phyloP scores from a whole-genome alignment of 495 filamentous ascomycete genomes.

The Trichoderma asperelloides region DNA sequence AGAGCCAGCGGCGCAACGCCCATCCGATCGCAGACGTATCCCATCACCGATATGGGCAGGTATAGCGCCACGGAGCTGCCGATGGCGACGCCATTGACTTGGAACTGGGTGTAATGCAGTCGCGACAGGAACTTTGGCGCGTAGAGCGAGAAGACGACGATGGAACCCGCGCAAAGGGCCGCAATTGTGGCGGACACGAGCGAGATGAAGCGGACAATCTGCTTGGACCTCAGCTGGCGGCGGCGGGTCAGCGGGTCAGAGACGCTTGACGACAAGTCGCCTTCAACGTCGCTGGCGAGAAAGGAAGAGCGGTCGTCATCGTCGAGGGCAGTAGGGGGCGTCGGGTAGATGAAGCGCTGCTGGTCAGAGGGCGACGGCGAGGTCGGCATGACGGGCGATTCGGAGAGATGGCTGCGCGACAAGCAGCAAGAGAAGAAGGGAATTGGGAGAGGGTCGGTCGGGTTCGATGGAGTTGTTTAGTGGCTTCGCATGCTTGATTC shows the following conservation, averaged over 20 bases:
- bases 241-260: conserved; percentile 18
- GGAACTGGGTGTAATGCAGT: conserved; percentile 78
- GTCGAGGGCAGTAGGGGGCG: conserved; percentile 12
- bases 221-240: conserved; percentile 14
- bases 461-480: not conserved
- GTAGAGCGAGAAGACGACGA: conserved; percentile 86
- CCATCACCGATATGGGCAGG: conserved; percentile 77
- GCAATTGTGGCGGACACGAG: conserved; percentile 33
- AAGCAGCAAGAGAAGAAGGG: not conserved
- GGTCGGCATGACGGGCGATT: not conserved
- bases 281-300: conserved; percentile 21
- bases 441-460: not conserved
- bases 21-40: conserved; percentile 81
- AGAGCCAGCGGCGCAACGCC: conserved; percentile 68
- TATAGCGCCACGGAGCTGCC: conserved; percentile 81
- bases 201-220: conserved; percentile 27
- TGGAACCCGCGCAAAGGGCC: conserved; percentile 69
- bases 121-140: conserved; percentile 76
- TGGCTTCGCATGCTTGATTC: not conserved
- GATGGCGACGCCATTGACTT: conserved; percentile 82
- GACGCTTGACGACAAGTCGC: conserved; percentile 27
- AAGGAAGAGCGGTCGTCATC: conserved; percentile 16
- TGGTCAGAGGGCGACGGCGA: conserved; percentile 7
- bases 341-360: not conserved
- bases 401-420: not conserved